phyloP scores from a whole-genome alignment of 108 stramenopile genomes.

The Pseudonitzschia pungens region DNA sequence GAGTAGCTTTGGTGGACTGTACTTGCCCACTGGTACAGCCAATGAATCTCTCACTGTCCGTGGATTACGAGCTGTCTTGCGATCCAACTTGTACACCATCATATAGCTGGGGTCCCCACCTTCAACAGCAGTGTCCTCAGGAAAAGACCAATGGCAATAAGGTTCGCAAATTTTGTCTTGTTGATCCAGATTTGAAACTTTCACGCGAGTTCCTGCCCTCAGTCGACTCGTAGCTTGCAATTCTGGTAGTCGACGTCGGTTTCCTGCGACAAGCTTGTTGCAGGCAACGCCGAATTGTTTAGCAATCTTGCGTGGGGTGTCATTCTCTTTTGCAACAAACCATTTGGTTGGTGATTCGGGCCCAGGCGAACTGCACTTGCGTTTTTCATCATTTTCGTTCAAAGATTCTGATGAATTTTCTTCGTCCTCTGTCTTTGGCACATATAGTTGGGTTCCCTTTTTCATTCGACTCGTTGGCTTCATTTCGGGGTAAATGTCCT shows the following conservation, averaged over 20 bases:
- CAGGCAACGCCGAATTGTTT: constrained; percentile 63
- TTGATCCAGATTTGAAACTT: constrained; percentile 70
- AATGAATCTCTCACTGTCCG: constrained; percentile 59
- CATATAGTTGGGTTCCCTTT: constrained; percentile 62
- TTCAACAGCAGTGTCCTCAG: constrained; percentile 69
- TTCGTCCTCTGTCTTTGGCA: constrained; percentile 40
- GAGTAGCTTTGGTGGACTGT: constrained; percentile 33
- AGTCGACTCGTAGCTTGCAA: constrained; percentile 58
- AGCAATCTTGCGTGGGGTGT: constrained; percentile 79
- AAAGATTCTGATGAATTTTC: not conserved
- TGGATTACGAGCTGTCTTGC: constrained; percentile 41
- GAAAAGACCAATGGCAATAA: constrained; percentile 89
- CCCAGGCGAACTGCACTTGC: not conserved
- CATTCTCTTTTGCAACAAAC: constrained; percentile 80
- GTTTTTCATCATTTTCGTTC: constrained; percentile 3
- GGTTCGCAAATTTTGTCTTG: constrained; percentile 57
- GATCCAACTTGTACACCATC: constrained; percentile 80
- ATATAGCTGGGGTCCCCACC: constrained; percentile 81
- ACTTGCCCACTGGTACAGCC: constrained; percentile 50
- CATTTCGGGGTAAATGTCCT: constrained; percentile 50
- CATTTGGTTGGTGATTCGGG: constrained; percentile 56
- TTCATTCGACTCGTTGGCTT: constrained; percentile 53
- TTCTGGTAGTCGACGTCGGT: constrained; percentile 60
- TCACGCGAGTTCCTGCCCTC: constrained; percentile 68
- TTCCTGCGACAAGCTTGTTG: constrained; percentile 62